Evolutionary conservation across 2,329 filamentous ascomycete genomes (phyloP), one percentile per base, ranked within the genome.

Genomic region (Trichocomaceae sp.): DNA sequence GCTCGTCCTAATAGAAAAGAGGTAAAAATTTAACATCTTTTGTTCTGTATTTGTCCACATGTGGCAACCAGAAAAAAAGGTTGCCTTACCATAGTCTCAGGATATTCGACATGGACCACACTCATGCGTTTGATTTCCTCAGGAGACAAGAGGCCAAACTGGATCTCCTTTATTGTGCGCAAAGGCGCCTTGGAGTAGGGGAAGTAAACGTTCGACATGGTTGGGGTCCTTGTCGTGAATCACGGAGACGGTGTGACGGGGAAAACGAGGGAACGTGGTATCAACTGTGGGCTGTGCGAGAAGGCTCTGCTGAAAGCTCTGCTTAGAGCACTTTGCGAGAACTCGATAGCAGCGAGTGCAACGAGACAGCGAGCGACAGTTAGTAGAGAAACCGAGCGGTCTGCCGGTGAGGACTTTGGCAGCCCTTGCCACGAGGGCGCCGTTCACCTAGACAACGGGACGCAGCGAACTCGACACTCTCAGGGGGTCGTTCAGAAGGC

Each of bases 121-220:
- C 91, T 96, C 90, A 97, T 95, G 67, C 87, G 91, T 80, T 99
- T 97, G 75, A 97, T 96, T 79, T 99, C 95, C 72, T 99, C 93
- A 23, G 93, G 93, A 35, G 93, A 95, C 74, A 99, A 83, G 70
- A 99, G 83, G 69, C 93, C 93, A 71, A 99, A 99, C 80, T 99
- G 95, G 66, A 99, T 96, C 81, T 99, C 95, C 81, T 96, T 87
- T 67, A 99, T 91, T 63, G 88, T 95, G 80, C 93, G 92, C 82
- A 97, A 82, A 74, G 91, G 91, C 83, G 88, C 91, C 82, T 88
- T 91, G 72, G 89, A 96, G 76, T 90, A 89, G 69, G 87, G 81
- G 70, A 96, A 96, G 72, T 86, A 86, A 63, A 92, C 85, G 77
- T 95, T 95, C 78, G 92, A 83, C 93, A 99, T 96, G 69, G 68